Evolutionary conservation across 352 stramenopile genomes (phyloP), one percentile per base, ranked within the genome.

Genomic region (Phytophthora sansomeana): DNA sequence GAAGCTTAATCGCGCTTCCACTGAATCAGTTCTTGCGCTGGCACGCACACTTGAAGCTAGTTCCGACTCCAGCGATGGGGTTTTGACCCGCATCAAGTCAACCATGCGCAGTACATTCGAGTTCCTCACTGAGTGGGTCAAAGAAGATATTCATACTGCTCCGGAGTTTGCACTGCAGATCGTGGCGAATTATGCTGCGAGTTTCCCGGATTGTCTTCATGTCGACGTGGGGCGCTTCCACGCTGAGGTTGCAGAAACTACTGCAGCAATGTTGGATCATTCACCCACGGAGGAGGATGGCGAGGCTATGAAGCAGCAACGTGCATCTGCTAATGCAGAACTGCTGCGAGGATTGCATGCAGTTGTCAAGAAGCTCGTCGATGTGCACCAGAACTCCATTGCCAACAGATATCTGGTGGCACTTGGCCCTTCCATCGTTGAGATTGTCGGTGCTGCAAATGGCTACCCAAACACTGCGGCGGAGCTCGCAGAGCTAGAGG

Each of bases 341-440:
- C 43, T 83, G 28, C 28, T 90, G 19, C 74, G 58, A 47, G 78
- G 81, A 33, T 48, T 85, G 33, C 38, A 65, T 16, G 63, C 36
- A 24, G 50, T 86, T 42, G 51, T 74, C 32, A 75, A 68, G 35
- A 87, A 81, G 47, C 72, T 90, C n/a, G n/a, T 82, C 4, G 78
- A 86, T 8, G 49, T 49, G 30, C 56, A 75, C 11, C 77, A 90
- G 59, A 56, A 9, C 5, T 46, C 59, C 19, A 80, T 67, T 49
- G 65, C 67, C 19, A 78, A 80, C 7, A 62, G 73, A 1, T 93
- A 90, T 61, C 67, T 90, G 24, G 69, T 71, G 1, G 63, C 67
- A 6, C 59, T 91, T 3, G 74, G 69, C 13, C 72, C 80, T 50
- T 52, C 64, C 39, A 44, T 89, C 5, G 72, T 92, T 24, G 52